Conservation (phyloP, 2,329 filamentous ascomycete genomes). For the Phialophora verrucosa region DNA sequence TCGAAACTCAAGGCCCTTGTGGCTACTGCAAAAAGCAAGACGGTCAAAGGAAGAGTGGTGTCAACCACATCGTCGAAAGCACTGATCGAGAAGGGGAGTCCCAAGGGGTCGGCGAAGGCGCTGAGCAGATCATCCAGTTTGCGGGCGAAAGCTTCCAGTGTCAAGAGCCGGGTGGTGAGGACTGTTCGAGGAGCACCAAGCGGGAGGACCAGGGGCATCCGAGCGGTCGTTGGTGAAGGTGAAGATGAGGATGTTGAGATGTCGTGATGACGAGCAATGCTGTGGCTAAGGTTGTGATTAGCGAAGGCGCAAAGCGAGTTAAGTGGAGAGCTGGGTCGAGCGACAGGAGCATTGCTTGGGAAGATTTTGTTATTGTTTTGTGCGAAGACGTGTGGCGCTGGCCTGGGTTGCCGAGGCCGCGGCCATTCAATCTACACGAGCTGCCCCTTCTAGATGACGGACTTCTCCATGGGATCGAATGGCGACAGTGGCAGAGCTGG, state of each 20-base stretch:
- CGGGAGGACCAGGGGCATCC: conserved; percentile 26
- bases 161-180: conserved; percentile 34
- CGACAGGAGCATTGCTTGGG: not conserved
- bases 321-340: not conserved
- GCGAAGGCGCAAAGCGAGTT: not conserved
- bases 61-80: conserved; percentile 31
- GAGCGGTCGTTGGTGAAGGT: conserved; percentile 22
- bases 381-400: not conserved
- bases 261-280: not conserved
- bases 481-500: not conserved
- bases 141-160: conserved; percentile 34
- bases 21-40: conserved; percentile 27
- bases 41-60: conserved; percentile 28
- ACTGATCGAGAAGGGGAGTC: conserved; percentile 30
- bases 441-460: conserved; percentile 6
- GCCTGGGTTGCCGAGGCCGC: not conserved
- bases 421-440: not conserved
- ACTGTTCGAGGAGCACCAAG: conserved; percentile 32
- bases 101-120: conserved; percentile 11
- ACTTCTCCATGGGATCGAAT: conserved; percentile 27
- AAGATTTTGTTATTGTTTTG: not conserved
- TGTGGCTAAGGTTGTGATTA: not conserved
- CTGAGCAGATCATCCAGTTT: conserved; percentile 31
- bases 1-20: conserved; percentile 35
- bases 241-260: conserved; percentile 16